A percentile compares a stretch with the other conserved stretches of the same genome.
phyloP scores from a whole-genome alignment of 2,329 filamentous ascomycete genomes.

The Fusarium annulatum region DNA sequence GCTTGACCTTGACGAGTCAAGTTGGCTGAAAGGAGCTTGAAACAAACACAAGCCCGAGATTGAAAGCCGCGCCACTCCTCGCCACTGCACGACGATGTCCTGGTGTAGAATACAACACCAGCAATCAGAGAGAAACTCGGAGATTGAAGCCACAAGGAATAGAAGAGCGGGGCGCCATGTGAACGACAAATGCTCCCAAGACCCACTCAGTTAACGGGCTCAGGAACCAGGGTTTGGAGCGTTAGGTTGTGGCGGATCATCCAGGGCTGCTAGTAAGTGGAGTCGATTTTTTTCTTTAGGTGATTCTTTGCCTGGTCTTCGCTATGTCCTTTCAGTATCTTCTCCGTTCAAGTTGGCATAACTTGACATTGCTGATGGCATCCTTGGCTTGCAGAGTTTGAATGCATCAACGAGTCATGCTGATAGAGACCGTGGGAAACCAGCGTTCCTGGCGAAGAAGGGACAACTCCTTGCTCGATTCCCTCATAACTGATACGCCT shows the following conservation, averaged over 20 bases:
- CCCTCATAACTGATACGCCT: background rate
- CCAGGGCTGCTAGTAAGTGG: constrained; percentile 16
- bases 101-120: constrained; percentile 3
- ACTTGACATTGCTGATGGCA: background rate
- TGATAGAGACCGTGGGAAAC: background rate
- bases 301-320: background rate
- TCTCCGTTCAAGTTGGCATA: background rate
- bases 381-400: constrained; percentile 13
- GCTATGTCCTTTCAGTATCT: background rate
- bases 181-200: constrained; percentile 14
- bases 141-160: constrained; percentile 26
- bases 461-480: background rate
- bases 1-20: constrained; percentile 15
- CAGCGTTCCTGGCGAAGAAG: constrained; percentile 5
- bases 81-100: background rate
- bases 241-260: constrained; percentile 22
- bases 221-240: constrained; percentile 29
- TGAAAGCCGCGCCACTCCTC: background rate
- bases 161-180: constrained; percentile 36
- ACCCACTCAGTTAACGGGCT: constrained; percentile 27
- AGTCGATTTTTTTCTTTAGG: background rate
- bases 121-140: constrained; percentile 10
- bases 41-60: background rate
- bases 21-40: background rate
- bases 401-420: constrained; percentile 11